Evolutionary conservation across 257 asterid species (phyloP).

Genomic region (Leonotis leonurus): DNA sequence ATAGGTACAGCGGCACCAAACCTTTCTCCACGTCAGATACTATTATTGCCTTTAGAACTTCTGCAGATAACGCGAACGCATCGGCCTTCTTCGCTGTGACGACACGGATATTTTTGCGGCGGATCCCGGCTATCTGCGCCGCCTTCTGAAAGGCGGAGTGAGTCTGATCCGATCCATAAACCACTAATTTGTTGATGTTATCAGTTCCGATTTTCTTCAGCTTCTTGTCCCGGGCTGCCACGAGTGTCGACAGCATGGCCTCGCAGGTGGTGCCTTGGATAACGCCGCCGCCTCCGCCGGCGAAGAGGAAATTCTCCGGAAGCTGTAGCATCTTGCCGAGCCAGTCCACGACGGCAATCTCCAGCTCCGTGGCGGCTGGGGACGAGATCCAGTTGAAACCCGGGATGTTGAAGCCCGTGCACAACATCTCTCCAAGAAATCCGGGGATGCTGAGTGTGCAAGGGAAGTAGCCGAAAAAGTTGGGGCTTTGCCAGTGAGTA

Average conservation of each 20-base stretch:
- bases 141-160: conserved; percentile 49
- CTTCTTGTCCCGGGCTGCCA: conserved; percentile 50
- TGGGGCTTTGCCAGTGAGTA: conserved; percentile 69
- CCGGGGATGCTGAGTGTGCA: conserved; percentile 52
- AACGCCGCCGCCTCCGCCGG: conserved; percentile 59
- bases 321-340: conserved; percentile 46
- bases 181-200: conserved; percentile 34
- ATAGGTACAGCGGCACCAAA: conserved; percentile 44
- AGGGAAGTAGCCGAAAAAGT: conserved; percentile 50
- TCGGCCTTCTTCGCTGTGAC: conserved; percentile 22
- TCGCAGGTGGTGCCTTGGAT: conserved; percentile 56
- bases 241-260: conserved; percentile 42
- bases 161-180: conserved; percentile 62
- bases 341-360: conserved; percentile 66
- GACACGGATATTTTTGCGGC: conserved; percentile 34
- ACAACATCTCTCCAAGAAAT: conserved; percentile 52
- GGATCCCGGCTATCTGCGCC: conserved; percentile 55
- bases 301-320: conserved; percentile 38
- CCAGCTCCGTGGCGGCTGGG: conserved; percentile 67
- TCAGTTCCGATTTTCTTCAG: conserved; percentile 32
- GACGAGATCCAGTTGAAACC: conserved; percentile 70
- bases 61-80: conserved; percentile 26
- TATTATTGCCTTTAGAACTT: conserved; percentile 20
- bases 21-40: conserved; percentile 27
- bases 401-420: conserved; percentile 50